Base-by-base conservation (phyloP, 441 rosid species). In the Eutrema salsugineum region DNA sequence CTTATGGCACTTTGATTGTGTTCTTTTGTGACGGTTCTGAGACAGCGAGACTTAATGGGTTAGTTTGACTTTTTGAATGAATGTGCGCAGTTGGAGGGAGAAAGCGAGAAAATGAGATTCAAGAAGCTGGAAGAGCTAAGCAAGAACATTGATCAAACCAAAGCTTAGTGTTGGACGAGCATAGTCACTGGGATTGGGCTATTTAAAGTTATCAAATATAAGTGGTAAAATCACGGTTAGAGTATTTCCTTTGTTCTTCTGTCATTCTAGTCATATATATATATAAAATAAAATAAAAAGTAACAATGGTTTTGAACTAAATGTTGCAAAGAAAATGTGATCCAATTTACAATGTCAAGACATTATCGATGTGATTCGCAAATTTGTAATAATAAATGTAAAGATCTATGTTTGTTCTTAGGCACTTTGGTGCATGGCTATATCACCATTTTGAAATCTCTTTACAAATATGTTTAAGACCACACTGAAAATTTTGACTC, bases 41-140 rank as follows among this genome's bases (percentile, higher is more conserved):
- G 12, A 36, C 24, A 5, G 33, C 32, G 47, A 22, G n/a, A 67
- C 33, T 67, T 17, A 43, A 51, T 6, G 36, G 44, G 5, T 11
- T 27, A 3, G 4, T 28, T 4, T 30, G 33, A 22, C 0, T 48
- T 14, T 38, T 33, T 20, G 1, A 48, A 70, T 70, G 71, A 63
- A 49, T 36, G 17, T 16, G 39, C 42, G 66, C 87, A 93, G 98
- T 86, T 93, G 84, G 98, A 88, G 76, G 73, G 88, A 10, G 98
- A 93, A 77, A 93, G 98, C 59, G 98, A 93, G 88, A 88, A 66
- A 85, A 1, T 83, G 85, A 88, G 98, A 94, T 78, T 93, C 86
- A 93, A 90, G 88, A 93, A 93, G 83, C 87, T 93, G 81, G 98
- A 93, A 79, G 98, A 93, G 87, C 89, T 93, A 81, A 89, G 91